Percentiles rank a stretch among this genome's conserved stretches.
Evolutionary conservation across 1,284 basidiomycete genomes (phyloP).

Genomic region (Erythrobasidium hasegawianum): DNA sequence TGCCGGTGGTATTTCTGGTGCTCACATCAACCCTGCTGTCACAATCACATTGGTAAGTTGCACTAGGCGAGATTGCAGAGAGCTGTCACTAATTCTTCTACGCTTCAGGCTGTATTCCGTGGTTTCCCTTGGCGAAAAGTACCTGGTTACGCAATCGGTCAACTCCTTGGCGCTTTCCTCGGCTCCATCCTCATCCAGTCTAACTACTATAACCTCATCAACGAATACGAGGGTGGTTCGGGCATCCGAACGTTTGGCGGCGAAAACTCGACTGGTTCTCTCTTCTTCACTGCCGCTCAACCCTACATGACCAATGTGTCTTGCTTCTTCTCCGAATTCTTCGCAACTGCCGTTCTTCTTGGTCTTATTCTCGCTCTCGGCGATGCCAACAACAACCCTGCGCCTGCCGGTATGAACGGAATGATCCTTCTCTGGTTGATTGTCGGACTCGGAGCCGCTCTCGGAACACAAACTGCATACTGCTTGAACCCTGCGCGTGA

Average conservation of each 20-base stretch:
- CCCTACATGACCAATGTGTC: slow-evolving; percentile 11
- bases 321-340: slow-evolving; percentile 36
- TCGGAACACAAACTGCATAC: slow-evolving; percentile 30
- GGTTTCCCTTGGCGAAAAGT: slow-evolving; percentile 48
- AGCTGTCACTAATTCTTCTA: slow-evolving; percentile 28
- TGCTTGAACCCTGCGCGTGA: slow-evolving; percentile 45
- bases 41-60: background rate
- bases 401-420: slow-evolving; percentile 43
- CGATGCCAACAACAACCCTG: slow-evolving; percentile 37
- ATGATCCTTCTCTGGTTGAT: slow-evolving; percentile 43
- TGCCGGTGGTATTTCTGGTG: slow-evolving; percentile 38
- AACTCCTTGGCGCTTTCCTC: slow-evolving; percentile 44
- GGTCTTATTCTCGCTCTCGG: slow-evolving; percentile 33
- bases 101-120: slow-evolving; percentile 42
- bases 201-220: slow-evolving; percentile 38
- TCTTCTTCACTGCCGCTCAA: slow-evolving; percentile 40
- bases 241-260: slow-evolving; percentile 30
- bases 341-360: slow-evolving; percentile 40
- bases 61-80: background rate
- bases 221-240: slow-evolving; percentile 36
- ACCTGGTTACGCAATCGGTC: slow-evolving; percentile 44
- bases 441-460: slow-evolving; percentile 39
- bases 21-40: slow-evolving; percentile 31
- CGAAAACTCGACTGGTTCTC: slow-evolving; percentile 38
- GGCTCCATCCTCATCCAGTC: slow-evolving; percentile 45